Evolutionary conservation across 2,329 filamentous ascomycete species (phyloP), one percentile per base, ranked within the genome.

Genomic region (Diaporthe vaccinii): DNA sequence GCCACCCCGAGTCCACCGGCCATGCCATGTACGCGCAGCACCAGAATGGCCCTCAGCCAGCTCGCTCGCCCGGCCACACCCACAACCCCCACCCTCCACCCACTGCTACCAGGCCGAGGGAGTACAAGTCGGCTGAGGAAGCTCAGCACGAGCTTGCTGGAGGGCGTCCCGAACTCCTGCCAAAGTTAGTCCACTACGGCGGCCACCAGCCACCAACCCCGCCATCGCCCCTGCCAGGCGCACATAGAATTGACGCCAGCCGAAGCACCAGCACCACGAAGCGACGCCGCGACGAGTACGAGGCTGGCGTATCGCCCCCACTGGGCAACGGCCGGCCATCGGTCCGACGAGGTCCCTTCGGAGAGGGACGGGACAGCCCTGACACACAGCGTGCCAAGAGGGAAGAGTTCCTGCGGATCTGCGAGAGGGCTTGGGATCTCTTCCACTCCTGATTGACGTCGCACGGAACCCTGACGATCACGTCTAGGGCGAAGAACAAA

Each of bases 71-170:
- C 2, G 90, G 93, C 76, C 94, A 95, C 78, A 91, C 92, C 39
- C 90, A 88, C 72, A 88, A 86, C 80, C 87, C 83, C 28, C 84
- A 85, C 71, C 87, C 89, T 65, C 84, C 86, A 10, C 90, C 89
- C 2, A 87, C 91, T 34, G 89, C 89, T 12, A 88, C 89, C 1
- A 91, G 96, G 76, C 88, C 92, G 15, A 91, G 96, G 74, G 97
- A 98, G 82, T 98, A 98, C 85, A 94, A 95, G 80, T 98, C 96
- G 4, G 97, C 97, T 17, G 97, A 99, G 83, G 97, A 99, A 82
- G 97, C 95, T 3, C 96, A 98, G 76, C 94, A 95, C 75, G 95
- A 97, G 78, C 85, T 99, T 77, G 93, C 96, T 7, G 96, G 95
- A 69, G 97, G 97, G n/a, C 92, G 97, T 74, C 93, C 98, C 74